These are phyloP conservation scores for Fraxinus nigra DNA, from an alignment of 305 asterid species.

Conservation along the genomic window DNA sequence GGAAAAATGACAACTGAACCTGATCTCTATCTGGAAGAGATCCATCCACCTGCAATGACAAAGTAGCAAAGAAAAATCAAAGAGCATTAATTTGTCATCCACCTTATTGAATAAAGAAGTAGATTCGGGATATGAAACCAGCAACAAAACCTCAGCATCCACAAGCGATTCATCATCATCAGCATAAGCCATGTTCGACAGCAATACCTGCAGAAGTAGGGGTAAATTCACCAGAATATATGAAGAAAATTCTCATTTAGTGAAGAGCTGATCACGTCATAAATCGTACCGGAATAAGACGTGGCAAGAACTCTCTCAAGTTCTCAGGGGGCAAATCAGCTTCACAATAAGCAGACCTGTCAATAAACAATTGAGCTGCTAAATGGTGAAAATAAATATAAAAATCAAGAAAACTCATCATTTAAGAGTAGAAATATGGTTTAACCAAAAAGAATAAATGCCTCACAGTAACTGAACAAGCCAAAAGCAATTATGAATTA, in stretches of 20 bases:
- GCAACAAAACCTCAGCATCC: constrained; percentile 84
- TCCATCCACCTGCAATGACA: constrained; percentile 86
- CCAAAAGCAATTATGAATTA: constrained; percentile 1
- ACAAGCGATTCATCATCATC: constrained; percentile 90
- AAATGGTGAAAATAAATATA: constrained; percentile 2
- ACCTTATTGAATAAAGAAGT: constrained; percentile 8
- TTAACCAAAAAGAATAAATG: background rate
- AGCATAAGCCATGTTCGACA: constrained; percentile 89
- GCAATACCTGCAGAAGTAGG: constrained; percentile 54
- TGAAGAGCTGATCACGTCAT: constrained; percentile 7
- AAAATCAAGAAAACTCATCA: background rate
- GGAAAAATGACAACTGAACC: constrained; percentile 48
- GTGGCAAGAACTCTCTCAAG: constrained; percentile 87
- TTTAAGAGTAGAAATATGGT: constrained; percentile 1
- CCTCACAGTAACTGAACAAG: background rate
- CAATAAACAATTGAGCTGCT: constrained; percentile 26
- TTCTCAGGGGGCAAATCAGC: constrained; percentile 90
- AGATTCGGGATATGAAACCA: constrained; percentile 18
- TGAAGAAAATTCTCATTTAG: constrained; percentile 2
- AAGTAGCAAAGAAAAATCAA: constrained; percentile 20
- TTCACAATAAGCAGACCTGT: constrained; percentile 98
- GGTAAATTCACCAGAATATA: constrained; percentile 7
- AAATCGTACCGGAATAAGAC: constrained; percentile 78
- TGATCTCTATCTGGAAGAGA: constrained; percentile 96
- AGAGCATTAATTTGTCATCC: constrained; percentile 17